These are phyloP conservation scores for Tylopilus cervinicoccineus DNA, from an alignment of 768 basidiomycete genomes.

Conservation along the genomic window DNA sequence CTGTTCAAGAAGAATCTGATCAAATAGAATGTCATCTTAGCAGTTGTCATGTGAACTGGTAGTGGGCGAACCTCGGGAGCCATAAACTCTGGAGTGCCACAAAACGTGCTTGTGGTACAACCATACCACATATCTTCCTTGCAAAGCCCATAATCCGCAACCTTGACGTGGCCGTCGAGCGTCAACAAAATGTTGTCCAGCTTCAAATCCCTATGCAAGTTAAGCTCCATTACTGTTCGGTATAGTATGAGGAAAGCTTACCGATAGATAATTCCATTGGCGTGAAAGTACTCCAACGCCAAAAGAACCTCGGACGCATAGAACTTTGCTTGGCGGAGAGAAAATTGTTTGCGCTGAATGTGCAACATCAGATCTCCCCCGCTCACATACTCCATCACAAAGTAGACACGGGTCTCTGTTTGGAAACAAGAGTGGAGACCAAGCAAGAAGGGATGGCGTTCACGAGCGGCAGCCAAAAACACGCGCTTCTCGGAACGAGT, in stretches of 20 bases:
- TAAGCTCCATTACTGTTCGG: not conserved
- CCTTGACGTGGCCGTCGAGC: conserved; percentile 96
- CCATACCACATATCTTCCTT: conserved; percentile 99
- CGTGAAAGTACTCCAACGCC: conserved; percentile 96
- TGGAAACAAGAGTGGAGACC: conserved; percentile 99
- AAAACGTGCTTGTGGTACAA: conserved; percentile 96
- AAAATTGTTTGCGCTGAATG: conserved; percentile 98
- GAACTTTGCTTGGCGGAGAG: conserved; percentile 96
- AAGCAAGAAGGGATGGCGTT: conserved; percentile 96
- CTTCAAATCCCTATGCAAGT: conserved; percentile 78
- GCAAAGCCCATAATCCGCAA: conserved; percentile 98
- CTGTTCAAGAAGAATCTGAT: conserved; percentile 95
- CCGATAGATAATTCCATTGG: conserved; percentile 99
- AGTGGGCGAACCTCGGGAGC: conserved; percentile 81
- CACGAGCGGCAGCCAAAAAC: conserved; percentile 93
- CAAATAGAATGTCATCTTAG: conserved; percentile 4
- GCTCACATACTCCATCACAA: conserved; percentile 99
- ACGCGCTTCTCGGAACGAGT: conserved; percentile 99
- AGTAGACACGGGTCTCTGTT: conserved; percentile 98
- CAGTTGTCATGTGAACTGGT: not conserved
- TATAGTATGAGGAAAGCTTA: conserved; percentile 33
- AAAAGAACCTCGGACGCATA: conserved; percentile 96
- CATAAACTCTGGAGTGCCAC: conserved; percentile 99
- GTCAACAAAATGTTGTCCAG: conserved; percentile 97
- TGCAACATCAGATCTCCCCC: conserved; percentile 99